Evolutionary conservation across 148 eudicot genomes (phyloP), one percentile per base, ranked within the genome.

Genomic region (Spergularia marina): DNA sequence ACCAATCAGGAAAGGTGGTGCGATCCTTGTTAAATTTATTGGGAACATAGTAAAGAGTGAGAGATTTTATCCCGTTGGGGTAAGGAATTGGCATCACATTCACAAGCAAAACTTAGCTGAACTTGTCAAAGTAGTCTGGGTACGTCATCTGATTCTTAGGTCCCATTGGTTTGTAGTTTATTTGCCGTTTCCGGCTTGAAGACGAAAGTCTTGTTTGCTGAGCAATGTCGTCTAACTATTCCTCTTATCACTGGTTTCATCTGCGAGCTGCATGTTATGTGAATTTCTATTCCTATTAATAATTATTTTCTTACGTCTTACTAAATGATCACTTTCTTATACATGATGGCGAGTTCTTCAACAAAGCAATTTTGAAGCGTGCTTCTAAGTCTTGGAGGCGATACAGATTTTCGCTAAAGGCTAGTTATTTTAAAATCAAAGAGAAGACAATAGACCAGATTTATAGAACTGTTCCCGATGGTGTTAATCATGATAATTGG

Each of bases 21-120:
- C 67, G n/a, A 63, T 63, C 67, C 67, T 63, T 25, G 67, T 63
- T 17, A 63, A 44, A 25, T 63, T 63, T 41, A 5, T 34, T 12
- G 18, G 44, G 14, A 44, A 63, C 44, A 63, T 58, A 6, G 62
- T 2, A 58, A 58, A 58, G 20, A 14, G 2, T 0, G 62, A 58
- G 62, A 17, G 6, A 11, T 63, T 63, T 30, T 63, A 44, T 63
- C 67, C 67, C 0, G 67, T 63, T 25, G 44, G 67, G 11, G 17
- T 15, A 12, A 30, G 12, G 16, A 63, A 12, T 34, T 63, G 67
- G 16, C 44, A 4, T 63, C 5, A 12, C 4, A 11, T 63, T 39
- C 30, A 13, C 40, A 17, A 63, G 67, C 6, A 8, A n/a, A 15
- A 15, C 62, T 15, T 15, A 58, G 20, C 7, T 12, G 17, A 63